A percentile compares a stretch with the other conserved stretches of the same genome.
phyloP scores from a whole-genome alignment of 129 eudicot genomes.

The Ambrosia trifida region DNA sequence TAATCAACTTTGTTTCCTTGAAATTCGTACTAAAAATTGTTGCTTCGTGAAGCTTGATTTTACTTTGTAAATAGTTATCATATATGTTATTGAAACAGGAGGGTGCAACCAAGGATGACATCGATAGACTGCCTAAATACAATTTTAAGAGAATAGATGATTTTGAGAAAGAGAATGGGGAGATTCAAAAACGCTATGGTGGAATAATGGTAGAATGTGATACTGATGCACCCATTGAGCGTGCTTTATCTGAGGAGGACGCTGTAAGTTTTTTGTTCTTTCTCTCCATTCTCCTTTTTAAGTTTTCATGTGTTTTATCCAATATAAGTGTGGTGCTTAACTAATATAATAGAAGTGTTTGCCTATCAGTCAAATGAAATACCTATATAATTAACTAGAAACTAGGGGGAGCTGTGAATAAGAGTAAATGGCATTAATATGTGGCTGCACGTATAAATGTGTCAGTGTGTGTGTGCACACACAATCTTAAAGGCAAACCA shows the following conservation, averaged over 20 bases:
- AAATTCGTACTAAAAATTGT: background rate
- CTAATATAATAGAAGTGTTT: background rate
- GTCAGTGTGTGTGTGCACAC: background rate
- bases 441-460: background rate
- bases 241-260: slow-evolving; percentile 76
- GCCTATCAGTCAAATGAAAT: background rate
- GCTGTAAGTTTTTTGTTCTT: slow-evolving; percentile 58
- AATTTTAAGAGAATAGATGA: slow-evolving; percentile 63
- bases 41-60: slow-evolving; percentile 8
- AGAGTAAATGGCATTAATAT: slow-evolving; percentile 2
- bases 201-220: slow-evolving; percentile 89
- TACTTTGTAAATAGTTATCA: slow-evolving; percentile 16
- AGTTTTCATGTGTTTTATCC: background rate
- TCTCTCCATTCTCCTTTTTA: too few relatives aligned
- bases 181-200: slow-evolving; percentile 81
- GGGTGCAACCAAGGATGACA: slow-evolving; percentile 79
- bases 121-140: slow-evolving; percentile 72
- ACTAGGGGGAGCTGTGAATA: background rate
- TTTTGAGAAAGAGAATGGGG: slow-evolving; percentile 74
- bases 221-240: slow-evolving; percentile 74
- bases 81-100: slow-evolving; percentile 52
- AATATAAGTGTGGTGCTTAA: background rate
- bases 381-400: background rate
- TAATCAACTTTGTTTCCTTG: slow-evolving; percentile 3
- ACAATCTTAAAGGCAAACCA: background rate